Percentiles rank a stretch among this genome's conserved stretches.
Evolutionary conservation across 2,329 filamentous ascomycete genomes (phyloP).

Genomic region (Aspergillus neotritici): DNA sequence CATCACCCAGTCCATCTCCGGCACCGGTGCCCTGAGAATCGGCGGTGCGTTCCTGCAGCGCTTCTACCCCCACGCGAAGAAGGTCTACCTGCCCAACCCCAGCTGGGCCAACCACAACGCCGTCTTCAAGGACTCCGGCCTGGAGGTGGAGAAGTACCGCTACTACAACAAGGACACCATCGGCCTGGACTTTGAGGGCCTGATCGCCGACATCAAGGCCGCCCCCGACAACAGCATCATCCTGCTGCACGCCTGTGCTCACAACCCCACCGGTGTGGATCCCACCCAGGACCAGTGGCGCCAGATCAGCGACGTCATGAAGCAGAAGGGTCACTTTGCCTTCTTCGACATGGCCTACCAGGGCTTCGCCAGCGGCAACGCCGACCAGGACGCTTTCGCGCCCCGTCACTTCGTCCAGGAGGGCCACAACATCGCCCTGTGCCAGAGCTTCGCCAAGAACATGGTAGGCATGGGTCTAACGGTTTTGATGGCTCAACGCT

Average conservation of each 20-base stretch:
- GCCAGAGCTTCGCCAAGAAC: slow-evolving; percentile 98
- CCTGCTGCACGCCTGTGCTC: slow-evolving; percentile 92
- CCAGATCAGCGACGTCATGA: slow-evolving; percentile 80
- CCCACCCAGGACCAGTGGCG: slow-evolving; percentile 88
- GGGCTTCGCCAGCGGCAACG: slow-evolving; percentile 90
- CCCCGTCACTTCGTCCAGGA: slow-evolving; percentile 88
- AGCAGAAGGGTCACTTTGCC: slow-evolving; percentile 79
- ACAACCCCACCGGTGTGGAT: slow-evolving; percentile 97
- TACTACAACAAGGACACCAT: slow-evolving; percentile 99
- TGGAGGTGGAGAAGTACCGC: slow-evolving; percentile 89
- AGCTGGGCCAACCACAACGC: slow-evolving; percentile 98
- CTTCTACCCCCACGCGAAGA: slow-evolving; percentile 86
- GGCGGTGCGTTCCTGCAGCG: slow-evolving; percentile 88
- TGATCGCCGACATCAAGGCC: slow-evolving; percentile 83
- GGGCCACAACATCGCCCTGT: slow-evolving; percentile 80
- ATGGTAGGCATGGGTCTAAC: slow-evolving; percentile 57
- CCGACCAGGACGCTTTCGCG: slow-evolving; percentile 87
- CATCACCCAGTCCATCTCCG: slow-evolving; percentile 97
- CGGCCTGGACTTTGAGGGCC: slow-evolving; percentile 91
- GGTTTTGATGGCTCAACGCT: slow-evolving; percentile 2
- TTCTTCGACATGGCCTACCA: slow-evolving; percentile 99
- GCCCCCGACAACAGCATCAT: slow-evolving; percentile 83
- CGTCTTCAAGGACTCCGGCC: slow-evolving; percentile 87
- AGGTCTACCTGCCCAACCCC: slow-evolving; percentile 91
- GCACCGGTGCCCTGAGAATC: slow-evolving; percentile 91